These are phyloP conservation scores for Termitomyces sp. DNA, from an alignment of 768 basidiomycete species.

Conservation along the genomic window DNA sequence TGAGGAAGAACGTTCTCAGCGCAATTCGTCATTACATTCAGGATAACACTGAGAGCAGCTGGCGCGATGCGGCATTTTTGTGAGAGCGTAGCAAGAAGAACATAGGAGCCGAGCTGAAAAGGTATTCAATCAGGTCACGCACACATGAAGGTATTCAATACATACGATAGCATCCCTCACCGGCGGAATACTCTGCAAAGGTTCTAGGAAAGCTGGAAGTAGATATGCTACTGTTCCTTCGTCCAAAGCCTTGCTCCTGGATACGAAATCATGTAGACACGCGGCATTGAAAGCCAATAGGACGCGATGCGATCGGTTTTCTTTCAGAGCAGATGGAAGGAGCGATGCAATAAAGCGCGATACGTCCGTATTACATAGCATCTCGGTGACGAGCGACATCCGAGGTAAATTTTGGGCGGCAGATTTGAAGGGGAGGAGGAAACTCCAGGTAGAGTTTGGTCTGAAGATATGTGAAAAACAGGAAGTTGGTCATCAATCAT, in stretches of 20 bases:
- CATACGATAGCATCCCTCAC: slow-evolving; percentile 54
- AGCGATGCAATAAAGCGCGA: slow-evolving; percentile 67
- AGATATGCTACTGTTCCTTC: slow-evolving; percentile 63
- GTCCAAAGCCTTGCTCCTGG: slow-evolving; percentile 47
- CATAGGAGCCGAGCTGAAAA: slow-evolving; percentile 62
- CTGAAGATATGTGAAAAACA: slow-evolving; percentile 27
- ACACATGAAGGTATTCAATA: background rate
- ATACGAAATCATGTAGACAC: slow-evolving; percentile 73
- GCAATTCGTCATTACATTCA: slow-evolving; percentile 47
- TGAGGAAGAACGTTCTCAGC: slow-evolving; percentile 41
- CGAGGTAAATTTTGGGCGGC: slow-evolving; percentile 74
- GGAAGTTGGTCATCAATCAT: background rate
- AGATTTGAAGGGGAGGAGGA: slow-evolving; percentile 71
- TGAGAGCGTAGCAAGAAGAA: slow-evolving; percentile 66
- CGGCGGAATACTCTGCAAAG: slow-evolving; percentile 36
- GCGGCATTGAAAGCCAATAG: slow-evolving; percentile 81
- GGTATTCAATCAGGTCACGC: background rate
- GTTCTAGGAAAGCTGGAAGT: slow-evolving; percentile 57
- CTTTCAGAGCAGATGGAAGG: slow-evolving; percentile 54
- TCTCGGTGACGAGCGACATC: slow-evolving; percentile 65
- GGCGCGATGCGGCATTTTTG: slow-evolving; percentile 56
- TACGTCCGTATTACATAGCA: slow-evolving; percentile 65
- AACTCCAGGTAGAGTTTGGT: slow-evolving; percentile 55
- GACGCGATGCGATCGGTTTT: slow-evolving; percentile 51
- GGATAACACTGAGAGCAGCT: slow-evolving; percentile 53